A percentile compares a stretch with the other conserved stretches of the same genome.
These are phyloP conservation scores for Tribonema minus DNA, from an alignment of 108 stramenopile species.

Conservation along the genomic window DNA sequence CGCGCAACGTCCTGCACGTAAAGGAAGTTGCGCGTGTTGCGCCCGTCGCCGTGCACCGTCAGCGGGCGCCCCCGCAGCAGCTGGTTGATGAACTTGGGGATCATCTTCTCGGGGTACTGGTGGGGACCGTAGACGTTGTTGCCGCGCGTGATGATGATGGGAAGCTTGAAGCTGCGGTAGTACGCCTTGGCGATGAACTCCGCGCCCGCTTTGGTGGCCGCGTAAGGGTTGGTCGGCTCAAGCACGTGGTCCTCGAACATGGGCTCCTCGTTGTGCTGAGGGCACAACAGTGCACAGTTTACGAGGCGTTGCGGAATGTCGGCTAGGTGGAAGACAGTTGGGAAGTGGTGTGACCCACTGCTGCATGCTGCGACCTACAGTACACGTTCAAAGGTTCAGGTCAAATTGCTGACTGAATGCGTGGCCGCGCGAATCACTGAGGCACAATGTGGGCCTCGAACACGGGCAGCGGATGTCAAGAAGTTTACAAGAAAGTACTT, in stretches of 20 bases:
- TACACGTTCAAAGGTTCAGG: too few species aligned
- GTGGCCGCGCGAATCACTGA: too few species aligned
- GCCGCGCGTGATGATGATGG: constrained; percentile 85
- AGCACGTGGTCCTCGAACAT: constrained; percentile 94
- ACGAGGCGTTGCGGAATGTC: too few species aligned
- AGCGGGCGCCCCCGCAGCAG: constrained; percentile 75
- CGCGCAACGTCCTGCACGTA: constrained; percentile 92
- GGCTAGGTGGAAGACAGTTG: too few species aligned
- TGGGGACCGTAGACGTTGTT: constrained; percentile 99
- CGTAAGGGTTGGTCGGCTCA: constrained; percentile 97
- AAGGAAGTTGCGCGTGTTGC: constrained; percentile 93
- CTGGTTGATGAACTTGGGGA: constrained; percentile 98
- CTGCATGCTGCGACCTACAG: too few species aligned
- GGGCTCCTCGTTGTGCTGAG: constrained; percentile 72
- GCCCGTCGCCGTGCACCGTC: constrained; percentile 87
- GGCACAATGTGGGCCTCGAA: too few species aligned
- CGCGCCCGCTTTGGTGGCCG: constrained; percentile 97
- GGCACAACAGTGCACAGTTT: too few species aligned
- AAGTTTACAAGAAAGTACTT: too few species aligned
- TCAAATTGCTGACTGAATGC: too few species aligned
- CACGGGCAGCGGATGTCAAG: too few species aligned
- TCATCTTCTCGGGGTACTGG: constrained; percentile 98
- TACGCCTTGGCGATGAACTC: constrained; percentile 90
- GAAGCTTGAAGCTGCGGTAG: constrained; percentile 38
- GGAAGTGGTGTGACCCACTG: too few species aligned